Conservation (phyloP, 305 asterid species). For the Ilex paraguariensis region DNA sequence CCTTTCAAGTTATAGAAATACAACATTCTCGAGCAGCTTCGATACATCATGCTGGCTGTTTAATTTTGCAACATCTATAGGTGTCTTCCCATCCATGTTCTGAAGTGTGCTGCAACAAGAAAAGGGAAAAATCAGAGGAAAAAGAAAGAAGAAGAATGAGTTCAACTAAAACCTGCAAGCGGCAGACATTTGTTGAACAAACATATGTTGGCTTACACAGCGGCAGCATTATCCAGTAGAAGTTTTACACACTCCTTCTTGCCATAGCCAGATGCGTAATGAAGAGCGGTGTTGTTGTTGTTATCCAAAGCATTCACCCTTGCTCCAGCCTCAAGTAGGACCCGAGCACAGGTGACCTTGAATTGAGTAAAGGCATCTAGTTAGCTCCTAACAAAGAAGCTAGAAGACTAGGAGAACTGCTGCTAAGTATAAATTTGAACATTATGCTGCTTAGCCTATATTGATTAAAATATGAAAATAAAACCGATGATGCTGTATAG, state of each 20-base stretch:
- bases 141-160: neutral
- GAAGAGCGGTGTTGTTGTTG: constrained; percentile 97
- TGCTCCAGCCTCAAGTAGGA: constrained; percentile 93
- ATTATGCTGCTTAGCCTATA: no score
- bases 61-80: constrained; percentile 93
- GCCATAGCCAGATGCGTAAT: constrained; percentile 97
- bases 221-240: constrained; percentile 87
- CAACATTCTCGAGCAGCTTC: constrained; percentile 88
- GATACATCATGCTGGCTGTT: constrained; percentile 87
- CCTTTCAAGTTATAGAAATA: constrained; percentile 53
- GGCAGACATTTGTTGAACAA: neutral
- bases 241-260: constrained; percentile 90
- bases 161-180: neutral
- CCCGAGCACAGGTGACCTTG: constrained; percentile 79
- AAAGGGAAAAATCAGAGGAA: neutral
- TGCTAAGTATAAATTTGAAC: neutral
- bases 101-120: constrained; percentile 70
- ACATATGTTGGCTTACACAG: constrained; percentile 63
- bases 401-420: neutral
- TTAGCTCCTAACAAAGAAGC: neutral
- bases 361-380: constrained; percentile 10
- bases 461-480: no score
- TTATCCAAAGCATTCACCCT: constrained; percentile 93
- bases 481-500: no score
- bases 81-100: constrained; percentile 97